Evolutionary conservation across 495 filamentous ascomycete genomes (phyloP), one percentile per base, ranked within the genome.

Genomic region (Podospora didyma): DNA sequence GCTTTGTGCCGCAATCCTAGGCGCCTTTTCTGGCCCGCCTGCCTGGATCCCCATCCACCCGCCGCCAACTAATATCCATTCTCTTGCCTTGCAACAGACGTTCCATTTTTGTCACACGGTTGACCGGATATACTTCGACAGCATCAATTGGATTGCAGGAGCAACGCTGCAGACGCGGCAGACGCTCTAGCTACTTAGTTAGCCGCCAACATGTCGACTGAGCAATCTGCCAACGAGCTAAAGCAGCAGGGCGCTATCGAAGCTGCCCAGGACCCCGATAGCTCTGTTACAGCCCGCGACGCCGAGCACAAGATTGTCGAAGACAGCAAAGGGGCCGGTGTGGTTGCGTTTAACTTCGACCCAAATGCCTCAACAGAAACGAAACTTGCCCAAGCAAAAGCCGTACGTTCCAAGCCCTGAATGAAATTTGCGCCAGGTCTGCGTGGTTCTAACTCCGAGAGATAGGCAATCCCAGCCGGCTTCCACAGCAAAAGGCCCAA

Each of bases 311-410:
- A 81, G 59, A 73, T 96, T 45, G 79, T 93, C 24, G 78, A 86
- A 6, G 87, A 96, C 68, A 86, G 86, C 60, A 82, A 79, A 64
- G 85, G 86, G 62, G 86, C 86, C 16, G 94, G 94, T 20, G 80
- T 84, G 3, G 76, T 84, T 9, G 93, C 90, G 51, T 91, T 86
- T 69, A 83, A 87, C 63, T 97, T 97, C 73, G 80, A 97, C 67
- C 90, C 94, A 2, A 67, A 96, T 76, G 92, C 92, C 23, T 85
- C 81, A 19, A 81, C 89, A 0, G 89, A 90, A 70, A 81, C 92
- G 65, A 97, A 97, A 75, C 85, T 82, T 47, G 87, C 87, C 22
- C 86, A 88, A 58, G 86, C 87, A 4, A 79, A 80, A 80, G 82
- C 86, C 60, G 94, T 97, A 82, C 53, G 87, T 82, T n/a, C 17